Evolutionary conservation across 225 moss, liverwort and hornwort species (phyloP), one percentile per base, ranked within the genome.

Genomic region (Bryoerythrophyllum caledonicum): DNA sequence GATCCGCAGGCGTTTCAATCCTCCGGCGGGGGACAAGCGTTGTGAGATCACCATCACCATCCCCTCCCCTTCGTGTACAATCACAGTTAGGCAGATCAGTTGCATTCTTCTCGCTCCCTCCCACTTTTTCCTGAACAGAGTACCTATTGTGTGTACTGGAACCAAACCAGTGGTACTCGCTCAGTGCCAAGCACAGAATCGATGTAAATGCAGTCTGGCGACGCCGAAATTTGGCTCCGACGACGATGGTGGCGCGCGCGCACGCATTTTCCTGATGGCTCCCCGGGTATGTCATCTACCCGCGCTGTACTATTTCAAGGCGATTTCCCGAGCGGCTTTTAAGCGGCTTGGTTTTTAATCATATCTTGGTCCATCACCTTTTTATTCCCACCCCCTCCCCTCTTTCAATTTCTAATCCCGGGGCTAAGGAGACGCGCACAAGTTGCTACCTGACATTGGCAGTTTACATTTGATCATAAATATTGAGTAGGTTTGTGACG

Each of bases 121-220:
- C 25, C 62, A 68, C 74, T 81, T 84, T 87, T 87, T 87, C 79
- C 87, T 87, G 87, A 87, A 84, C 84, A 84, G 87, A 76, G 87
- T 82, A 76, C 81, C 86, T 54, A 65, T 78, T 76, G 78, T 81
- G 68, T 78, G 78, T 73, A 53, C 83, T 76, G 86, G 78, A 83
- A 65, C 28, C 78, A 78, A 75, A 68, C 86, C 86, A 73, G 70
- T 65, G 81, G 79, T 84, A 82, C 81, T 81, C 73, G 76, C 79
- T 87, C 84, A 87, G 87, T 79, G 87, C 79, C 66, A 38, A 79
- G 73, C 82, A 73, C 68, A 28, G 48, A 61, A 63, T 59, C 68
- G 40, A 53, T 84, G 85, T 85, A 85, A 49, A 79, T 85, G 72
- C 78, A 78, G 63, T 68, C 68, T 24, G 60, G 48, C 48, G 54